phyloP scores from a whole-genome alignment of 108 stramenopile species.

The Chaetoceros tenuissimus region DNA sequence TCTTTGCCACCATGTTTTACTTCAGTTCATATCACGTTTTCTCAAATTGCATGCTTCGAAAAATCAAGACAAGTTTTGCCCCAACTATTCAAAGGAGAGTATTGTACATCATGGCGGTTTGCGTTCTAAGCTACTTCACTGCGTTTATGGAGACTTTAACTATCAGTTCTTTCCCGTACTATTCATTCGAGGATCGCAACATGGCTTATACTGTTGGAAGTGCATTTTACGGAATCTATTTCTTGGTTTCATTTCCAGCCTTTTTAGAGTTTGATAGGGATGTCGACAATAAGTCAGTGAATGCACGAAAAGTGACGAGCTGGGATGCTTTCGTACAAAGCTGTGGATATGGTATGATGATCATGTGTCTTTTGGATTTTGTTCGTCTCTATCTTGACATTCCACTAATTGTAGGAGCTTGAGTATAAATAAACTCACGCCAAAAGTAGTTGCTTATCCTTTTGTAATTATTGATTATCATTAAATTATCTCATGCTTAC shows the following conservation, averaged over 20 bases:
- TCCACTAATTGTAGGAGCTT: constrained; percentile 57
- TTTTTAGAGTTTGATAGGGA: constrained; percentile 76
- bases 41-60: constrained; percentile 83
- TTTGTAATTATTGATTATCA: too few species aligned
- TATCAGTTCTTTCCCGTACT: constrained; percentile 93
- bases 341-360: constrained; percentile 90
- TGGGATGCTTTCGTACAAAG: constrained; percentile 73
- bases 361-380: constrained; percentile 85
- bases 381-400: constrained; percentile 79
- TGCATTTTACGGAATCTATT: constrained; percentile 98
- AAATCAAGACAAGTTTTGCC: constrained; percentile 50
- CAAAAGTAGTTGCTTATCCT: neutral
- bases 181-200: constrained; percentile 82
- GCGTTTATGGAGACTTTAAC: constrained; percentile 98
- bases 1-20: constrained; percentile 95
- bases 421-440: neutral
- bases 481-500: too few species aligned
- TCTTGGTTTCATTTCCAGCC: constrained; percentile 93
- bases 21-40: constrained; percentile 93
- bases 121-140: constrained; percentile 75
- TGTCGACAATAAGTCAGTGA: constrained; percentile 27
- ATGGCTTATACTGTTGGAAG: constrained; percentile 58
- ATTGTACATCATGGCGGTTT: constrained; percentile 46
- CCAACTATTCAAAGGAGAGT: constrained; percentile 27
- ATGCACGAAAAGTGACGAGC: constrained; percentile 24